These are phyloP conservation scores for Barnettozyma populi DNA, from an alignment of 805 yeast genomes.

Conservation along the genomic window DNA sequence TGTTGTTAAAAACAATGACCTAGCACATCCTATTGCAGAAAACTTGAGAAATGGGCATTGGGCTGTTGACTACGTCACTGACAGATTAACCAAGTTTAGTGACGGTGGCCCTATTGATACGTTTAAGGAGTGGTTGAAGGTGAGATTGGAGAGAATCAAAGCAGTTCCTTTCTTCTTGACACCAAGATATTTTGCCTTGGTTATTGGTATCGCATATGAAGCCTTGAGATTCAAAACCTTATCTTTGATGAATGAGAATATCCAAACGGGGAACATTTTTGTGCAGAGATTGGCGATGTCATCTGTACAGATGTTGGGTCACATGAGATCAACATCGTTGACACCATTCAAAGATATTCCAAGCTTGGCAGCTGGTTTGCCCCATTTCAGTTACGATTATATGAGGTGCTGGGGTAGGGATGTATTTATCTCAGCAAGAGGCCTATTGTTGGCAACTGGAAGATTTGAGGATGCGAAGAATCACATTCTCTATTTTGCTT, in stretches of 20 bases:
- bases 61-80: constrained; percentile 76
- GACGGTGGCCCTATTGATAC: constrained; percentile 40
- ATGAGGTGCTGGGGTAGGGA: constrained; percentile 99
- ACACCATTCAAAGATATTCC: constrained; percentile 58
- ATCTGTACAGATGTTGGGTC: constrained; percentile 83
- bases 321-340: constrained; percentile 67
- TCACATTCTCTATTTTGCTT: constrained; percentile 83
- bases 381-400: constrained; percentile 84
- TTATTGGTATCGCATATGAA: constrained; percentile 78
- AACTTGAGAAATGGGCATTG: constrained; percentile 81
- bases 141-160: constrained; percentile 58
- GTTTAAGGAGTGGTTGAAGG: constrained; percentile 66
- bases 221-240: constrained; percentile 71
- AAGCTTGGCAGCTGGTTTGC: constrained; percentile 92
- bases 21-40: constrained; percentile 78
- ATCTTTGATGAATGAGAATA: constrained; percentile 44
- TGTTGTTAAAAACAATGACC: constrained; percentile 62
- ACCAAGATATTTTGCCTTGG: constrained; percentile 83
- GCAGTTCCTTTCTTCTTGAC: constrained; percentile 70
- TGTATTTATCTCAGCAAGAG: constrained; percentile 82
- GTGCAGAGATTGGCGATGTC: constrained; percentile 75
- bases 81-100: constrained; percentile 53
- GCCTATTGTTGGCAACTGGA: constrained; percentile 71
- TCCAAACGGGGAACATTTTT: constrained; percentile 62
- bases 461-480: constrained; percentile 71